Evolutionary conservation across 2,329 filamentous ascomycete genomes (phyloP), one percentile per base, ranked within the genome.

Genomic region (Epichloe uncinata): DNA sequence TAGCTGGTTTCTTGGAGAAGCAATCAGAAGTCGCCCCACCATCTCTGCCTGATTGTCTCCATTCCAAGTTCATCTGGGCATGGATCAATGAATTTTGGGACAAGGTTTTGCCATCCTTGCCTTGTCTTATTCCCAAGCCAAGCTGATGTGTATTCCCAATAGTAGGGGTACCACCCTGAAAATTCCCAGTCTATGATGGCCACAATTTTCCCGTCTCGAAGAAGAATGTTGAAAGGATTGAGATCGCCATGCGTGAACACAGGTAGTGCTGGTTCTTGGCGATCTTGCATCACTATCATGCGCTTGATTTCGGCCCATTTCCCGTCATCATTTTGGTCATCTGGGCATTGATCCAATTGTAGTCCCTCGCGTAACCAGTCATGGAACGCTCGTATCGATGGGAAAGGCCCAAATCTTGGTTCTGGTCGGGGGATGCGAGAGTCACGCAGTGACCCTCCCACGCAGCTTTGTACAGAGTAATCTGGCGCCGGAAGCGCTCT

Each of bases 171-270:
- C 62, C 61, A 66, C 2, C 62, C 64, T 0, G 61, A 46, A 44
- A 58, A 56, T 48, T 66, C 61, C 64, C 64, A 67, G 51, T 67
- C 63, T 34, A 66, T 58, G 13, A 77, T 72, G 7, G 69, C 71
- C 38, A 68, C 64, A 34, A 78, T 57, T 4, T 65, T 57, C 48
- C 70, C 65, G 5, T 62, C 66, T 6, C 58, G 58, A 42, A 66
- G 58, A 9, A 75, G 52, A 42, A 75, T 69, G 52, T 75, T 75
- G 20, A 57, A 56, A 20, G 63, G 63, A 52, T 65, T 68, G 7
- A 76, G 56, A 52, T 75, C 71, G 8, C 63, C 66, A 58, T 76
- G 73, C 13, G 71, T 73, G 55, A 77, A 72, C 6, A 68, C 64
- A 2, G 67, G 65, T 16, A 54, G 46, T n/a, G 58, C 57, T 60